Conservation (phyloP, 495 filamentous ascomycete genomes). For the Arthonia radiata region DNA sequence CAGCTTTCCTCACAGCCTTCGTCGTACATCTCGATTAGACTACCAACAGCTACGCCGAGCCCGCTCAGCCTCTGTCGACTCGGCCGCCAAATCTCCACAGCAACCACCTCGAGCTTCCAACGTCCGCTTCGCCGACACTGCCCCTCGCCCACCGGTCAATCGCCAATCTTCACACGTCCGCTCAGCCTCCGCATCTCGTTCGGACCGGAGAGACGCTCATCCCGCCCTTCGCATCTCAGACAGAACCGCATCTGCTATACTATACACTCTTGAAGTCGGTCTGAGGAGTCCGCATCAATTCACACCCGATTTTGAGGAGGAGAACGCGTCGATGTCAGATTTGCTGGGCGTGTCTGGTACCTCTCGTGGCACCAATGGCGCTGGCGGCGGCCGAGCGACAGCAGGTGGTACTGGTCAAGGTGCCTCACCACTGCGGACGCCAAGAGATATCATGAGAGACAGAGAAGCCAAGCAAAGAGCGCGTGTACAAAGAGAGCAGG, state of each 20-base stretch:
- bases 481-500: conserved; percentile 3
- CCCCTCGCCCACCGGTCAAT: conserved; percentile 4
- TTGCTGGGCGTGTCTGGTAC: conserved; percentile 28
- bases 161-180: conserved; percentile 12
- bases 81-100: conserved; percentile 14
- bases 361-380: conserved; percentile 22
- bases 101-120: too few relatives aligned
- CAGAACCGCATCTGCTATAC: conserved; percentile 53
- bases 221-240: conserved; percentile 33
- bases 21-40: conserved; percentile 23
- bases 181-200: conserved; percentile 12
- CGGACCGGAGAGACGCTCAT: too few relatives aligned
- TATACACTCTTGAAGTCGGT: conserved; percentile 77
- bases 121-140: conserved; percentile 9
- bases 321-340: conserved; percentile 88
- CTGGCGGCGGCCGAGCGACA: conserved; percentile 21
- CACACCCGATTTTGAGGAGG: conserved; percentile 62
- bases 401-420: too few relatives aligned
- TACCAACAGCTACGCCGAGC: conserved; percentile 11
- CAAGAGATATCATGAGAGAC: conserved; percentile 14
- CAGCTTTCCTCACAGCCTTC: conserved; percentile 21
- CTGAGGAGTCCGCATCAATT: conserved; percentile 63
- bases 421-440: conserved; percentile 12
- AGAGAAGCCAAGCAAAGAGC: conserved; percentile 11
- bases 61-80: conserved; percentile 9